A percentile compares a stretch with the other conserved stretches of the same genome.
Evolutionary conservation across 495 filamentous ascomycete genomes (phyloP).

Genomic region (Recurvomyces mirabilis): DNA sequence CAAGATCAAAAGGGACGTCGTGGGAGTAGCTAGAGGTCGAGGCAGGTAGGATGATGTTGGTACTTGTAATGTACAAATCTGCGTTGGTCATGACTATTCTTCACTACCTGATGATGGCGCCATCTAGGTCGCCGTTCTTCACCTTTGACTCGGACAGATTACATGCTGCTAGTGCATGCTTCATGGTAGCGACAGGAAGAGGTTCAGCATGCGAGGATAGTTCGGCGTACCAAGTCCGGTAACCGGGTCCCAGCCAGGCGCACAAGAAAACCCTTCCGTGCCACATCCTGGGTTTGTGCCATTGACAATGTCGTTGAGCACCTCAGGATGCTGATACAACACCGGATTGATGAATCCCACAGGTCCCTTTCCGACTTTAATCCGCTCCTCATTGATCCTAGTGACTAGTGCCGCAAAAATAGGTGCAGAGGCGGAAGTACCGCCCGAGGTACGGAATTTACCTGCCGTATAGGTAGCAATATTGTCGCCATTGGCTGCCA

Average conservation of each 20-base stretch:
- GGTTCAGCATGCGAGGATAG: slow-evolving; percentile 26
- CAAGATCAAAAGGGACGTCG: not conserved
- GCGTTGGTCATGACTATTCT: not conserved
- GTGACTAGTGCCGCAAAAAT: slow-evolving; percentile 18
- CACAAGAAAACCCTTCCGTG: slow-evolving; percentile 38
- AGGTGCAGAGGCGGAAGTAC: slow-evolving; percentile 31
- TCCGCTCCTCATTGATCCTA: slow-evolving; percentile 20
- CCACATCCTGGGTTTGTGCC: slow-evolving; percentile 21
- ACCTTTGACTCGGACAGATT: too few species aligned
- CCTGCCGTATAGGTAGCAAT: slow-evolving; percentile 11
- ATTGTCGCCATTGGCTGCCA: slow-evolving; percentile 39
- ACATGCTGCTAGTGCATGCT: not conserved
- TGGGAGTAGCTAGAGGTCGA: too few species aligned
- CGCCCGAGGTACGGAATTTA: slow-evolving; percentile 23
- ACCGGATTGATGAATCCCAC: slow-evolving; percentile 21
- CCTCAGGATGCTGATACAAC: slow-evolving; percentile 15
- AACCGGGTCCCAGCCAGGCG: slow-evolving; percentile 43
- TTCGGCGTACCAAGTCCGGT: slow-evolving; percentile 46
- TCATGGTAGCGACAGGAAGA: slow-evolving; percentile 21
- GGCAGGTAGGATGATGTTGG: too few species aligned
- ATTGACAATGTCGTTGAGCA: slow-evolving; percentile 22
- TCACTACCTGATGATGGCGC: too few species aligned
- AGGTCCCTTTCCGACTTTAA: slow-evolving; percentile 18
- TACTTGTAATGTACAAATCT: not conserved
- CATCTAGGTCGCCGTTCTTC: too few species aligned